phyloP scores from a whole-genome alignment of 805 yeast species.

The Candida vaughaniae region DNA sequence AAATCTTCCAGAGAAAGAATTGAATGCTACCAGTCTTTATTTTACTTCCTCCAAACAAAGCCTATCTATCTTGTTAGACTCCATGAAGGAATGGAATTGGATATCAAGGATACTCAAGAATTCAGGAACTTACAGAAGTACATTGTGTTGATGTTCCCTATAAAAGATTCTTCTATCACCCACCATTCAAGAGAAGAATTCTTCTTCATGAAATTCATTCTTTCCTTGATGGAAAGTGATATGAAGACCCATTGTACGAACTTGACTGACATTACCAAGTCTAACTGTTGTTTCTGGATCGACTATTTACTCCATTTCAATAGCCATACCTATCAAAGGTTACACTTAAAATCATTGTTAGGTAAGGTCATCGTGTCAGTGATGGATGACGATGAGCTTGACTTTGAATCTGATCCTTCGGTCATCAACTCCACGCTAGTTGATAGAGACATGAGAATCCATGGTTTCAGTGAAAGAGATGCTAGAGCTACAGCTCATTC shows the following conservation, averaged over 20 bases:
- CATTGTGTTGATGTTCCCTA: constrained; percentile 29
- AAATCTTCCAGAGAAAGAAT: constrained; percentile 50
- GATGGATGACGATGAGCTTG: constrained; percentile 49
- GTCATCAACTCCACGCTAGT: constrained; percentile 47
- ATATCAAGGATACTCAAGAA: constrained; percentile 21
- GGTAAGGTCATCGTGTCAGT: constrained; percentile 39
- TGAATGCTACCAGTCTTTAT: constrained; percentile 71
- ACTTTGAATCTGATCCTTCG: constrained; percentile 80
- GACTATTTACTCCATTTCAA: constrained; percentile 42
- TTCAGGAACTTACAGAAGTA: constrained; percentile 22
- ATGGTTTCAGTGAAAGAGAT: constrained; percentile 36
- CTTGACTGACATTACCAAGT: constrained; percentile 40
- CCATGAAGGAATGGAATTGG: constrained; percentile 34
- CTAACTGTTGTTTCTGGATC: constrained; percentile 43
- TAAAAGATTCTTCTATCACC: constrained; percentile 26
- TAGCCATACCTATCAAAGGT: constrained; percentile 49
- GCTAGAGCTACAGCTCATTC: constrained; percentile 50
- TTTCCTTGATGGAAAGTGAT: constrained; percentile 43
- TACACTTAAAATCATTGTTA: constrained; percentile 38
- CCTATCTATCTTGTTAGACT: constrained; percentile 67
- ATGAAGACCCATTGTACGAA: constrained; percentile 26
- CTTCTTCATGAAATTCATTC: constrained; percentile 59
- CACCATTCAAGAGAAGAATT: constrained; percentile 66
- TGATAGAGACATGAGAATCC: constrained; percentile 32
- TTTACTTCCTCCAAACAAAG: constrained; percentile 82